These are phyloP conservation scores for Trypanosoma lewisi DNA, from an alignment of 208 protist species.

Conservation along the genomic window DNA sequence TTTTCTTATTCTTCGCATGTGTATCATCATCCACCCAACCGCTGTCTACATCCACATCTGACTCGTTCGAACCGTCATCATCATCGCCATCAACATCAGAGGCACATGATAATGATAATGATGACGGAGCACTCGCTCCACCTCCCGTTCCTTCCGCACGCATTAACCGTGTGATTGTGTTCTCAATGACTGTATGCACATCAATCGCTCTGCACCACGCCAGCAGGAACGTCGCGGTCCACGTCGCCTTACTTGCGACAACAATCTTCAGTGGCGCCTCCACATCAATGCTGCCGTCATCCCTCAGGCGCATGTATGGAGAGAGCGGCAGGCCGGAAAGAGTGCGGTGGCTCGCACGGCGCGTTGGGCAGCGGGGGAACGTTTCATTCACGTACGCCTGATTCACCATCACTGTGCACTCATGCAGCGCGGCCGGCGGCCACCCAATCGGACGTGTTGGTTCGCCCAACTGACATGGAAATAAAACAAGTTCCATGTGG, in stretches of 20 bases:
- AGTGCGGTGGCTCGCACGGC: constrained; percentile 23
- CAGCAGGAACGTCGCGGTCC: constrained; percentile 22
- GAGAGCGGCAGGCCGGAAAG: constrained; percentile 19
- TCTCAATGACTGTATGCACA: constrained; percentile 3
- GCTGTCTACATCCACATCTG: constrained; percentile 21
- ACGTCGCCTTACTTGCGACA: constrained; percentile 14
- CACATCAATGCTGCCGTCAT: constrained; percentile 1
- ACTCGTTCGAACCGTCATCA: neutral
- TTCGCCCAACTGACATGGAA: constrained; percentile 20
- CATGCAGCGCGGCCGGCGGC: constrained; percentile 8
- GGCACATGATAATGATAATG: neutral
- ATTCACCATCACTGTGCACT: constrained; percentile 20
- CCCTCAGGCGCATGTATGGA: constrained; percentile 1
- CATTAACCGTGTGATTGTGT: neutral
- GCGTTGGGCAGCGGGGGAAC: constrained; percentile 17
- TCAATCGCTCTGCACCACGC: constrained; percentile 23
- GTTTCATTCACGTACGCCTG: constrained; percentile 8
- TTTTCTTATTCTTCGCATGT: neutral
- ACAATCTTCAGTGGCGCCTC: constrained; percentile 14
- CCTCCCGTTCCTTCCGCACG: neutral
- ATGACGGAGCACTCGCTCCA: neutral
- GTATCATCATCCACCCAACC: constrained; percentile 18
- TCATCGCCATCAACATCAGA: neutral
- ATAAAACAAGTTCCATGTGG: constrained; percentile 14
- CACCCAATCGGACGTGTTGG: constrained; percentile 14